A percentile compares a stretch with the other conserved stretches of the same genome.
These are phyloP conservation scores for Aspergillus hiratsukae DNA, from an alignment of 2,329 filamentous ascomycete genomes.

Conservation along the genomic window DNA sequence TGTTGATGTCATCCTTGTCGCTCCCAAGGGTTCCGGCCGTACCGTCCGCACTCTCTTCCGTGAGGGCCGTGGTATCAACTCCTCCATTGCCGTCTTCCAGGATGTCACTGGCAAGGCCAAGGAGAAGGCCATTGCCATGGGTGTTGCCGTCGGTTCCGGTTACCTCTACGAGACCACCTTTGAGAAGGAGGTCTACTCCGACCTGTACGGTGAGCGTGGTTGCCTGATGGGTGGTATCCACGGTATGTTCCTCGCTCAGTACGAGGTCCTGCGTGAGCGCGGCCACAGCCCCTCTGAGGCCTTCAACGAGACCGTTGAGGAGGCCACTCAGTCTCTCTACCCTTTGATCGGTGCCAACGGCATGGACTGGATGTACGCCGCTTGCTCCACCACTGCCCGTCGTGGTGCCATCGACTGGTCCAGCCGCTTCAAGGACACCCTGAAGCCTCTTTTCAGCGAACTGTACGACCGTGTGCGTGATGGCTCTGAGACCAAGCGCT, in stretches of 20 bases:
- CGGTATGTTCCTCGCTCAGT: conserved; percentile 99
- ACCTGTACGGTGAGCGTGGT: conserved; percentile 98
- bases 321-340: conserved; percentile 97
- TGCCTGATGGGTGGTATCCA: conserved; percentile 99
- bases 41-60: conserved; percentile 98
- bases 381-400: conserved; percentile 97
- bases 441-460: conserved; percentile 98
- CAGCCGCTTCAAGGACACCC: conserved; percentile 90
- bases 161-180: conserved; percentile 99
- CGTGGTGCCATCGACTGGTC: conserved; percentile 99
- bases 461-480: conserved; percentile 91
- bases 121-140: conserved; percentile 95
- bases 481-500: conserved; percentile 91
- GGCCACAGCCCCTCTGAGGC: conserved; percentile 97
- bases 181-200: conserved; percentile 99
- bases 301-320: conserved; percentile 99
- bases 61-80: conserved; percentile 99
- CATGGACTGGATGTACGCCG: conserved; percentile 99
- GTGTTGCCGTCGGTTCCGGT: conserved; percentile 92
- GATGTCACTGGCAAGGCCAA: conserved; percentile 96
- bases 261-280: conserved; percentile 98
- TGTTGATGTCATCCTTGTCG: conserved; percentile 98
- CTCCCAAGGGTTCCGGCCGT: conserved; percentile 97
- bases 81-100: conserved; percentile 96
- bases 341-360: conserved; percentile 94